These are phyloP conservation scores for Colletotrichum sublineola DNA, from an alignment of 2,329 filamentous ascomycete species.

Conservation along the genomic window DNA sequence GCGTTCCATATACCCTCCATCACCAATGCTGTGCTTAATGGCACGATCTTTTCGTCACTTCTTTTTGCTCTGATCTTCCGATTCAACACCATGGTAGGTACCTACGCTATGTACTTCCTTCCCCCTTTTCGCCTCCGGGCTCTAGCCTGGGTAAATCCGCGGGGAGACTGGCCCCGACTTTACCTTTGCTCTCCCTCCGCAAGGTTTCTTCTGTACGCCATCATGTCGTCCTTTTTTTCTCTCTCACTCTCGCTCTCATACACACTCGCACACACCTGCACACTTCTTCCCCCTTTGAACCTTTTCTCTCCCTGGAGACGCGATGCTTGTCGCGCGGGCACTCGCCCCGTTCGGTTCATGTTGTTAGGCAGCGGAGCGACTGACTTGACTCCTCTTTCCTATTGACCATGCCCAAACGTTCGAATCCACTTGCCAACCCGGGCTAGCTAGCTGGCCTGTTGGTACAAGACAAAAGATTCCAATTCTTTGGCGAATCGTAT, in stretches of 20 bases:
- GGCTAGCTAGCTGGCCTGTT: not conserved
- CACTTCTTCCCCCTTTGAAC: not conserved
- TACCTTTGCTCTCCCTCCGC: conserved; percentile 6
- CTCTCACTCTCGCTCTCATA: not conserved
- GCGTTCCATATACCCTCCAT: conserved; percentile 42
- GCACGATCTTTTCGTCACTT: conserved; percentile 1
- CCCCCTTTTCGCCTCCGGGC: conserved; percentile 3
- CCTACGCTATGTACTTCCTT: not conserved
- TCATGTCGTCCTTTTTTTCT: conserved; percentile 16
- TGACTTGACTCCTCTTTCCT: conserved; percentile 9
- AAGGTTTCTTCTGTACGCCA: conserved; percentile 27
- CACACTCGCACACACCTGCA: too few relatives aligned
- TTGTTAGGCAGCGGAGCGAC: conserved; percentile 9
- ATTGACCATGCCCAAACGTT: conserved; percentile 18
- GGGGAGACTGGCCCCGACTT: conserved; percentile 25
- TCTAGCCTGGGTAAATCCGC: not conserved
- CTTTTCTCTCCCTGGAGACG: not conserved
- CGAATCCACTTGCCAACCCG: conserved; percentile 28
- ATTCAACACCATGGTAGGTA: not conserved
- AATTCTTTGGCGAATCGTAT: conserved; percentile 28
- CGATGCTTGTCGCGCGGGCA: conserved; percentile 33
- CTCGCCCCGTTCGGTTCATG: conserved; percentile 9
- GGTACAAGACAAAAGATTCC: conserved; percentile 19
- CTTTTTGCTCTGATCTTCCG: conserved; percentile 5
- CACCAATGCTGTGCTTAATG: conserved; percentile 26